Evolutionary conservation across 2,329 filamentous ascomycete species (phyloP).

Genomic region (Phialophora expanda): DNA sequence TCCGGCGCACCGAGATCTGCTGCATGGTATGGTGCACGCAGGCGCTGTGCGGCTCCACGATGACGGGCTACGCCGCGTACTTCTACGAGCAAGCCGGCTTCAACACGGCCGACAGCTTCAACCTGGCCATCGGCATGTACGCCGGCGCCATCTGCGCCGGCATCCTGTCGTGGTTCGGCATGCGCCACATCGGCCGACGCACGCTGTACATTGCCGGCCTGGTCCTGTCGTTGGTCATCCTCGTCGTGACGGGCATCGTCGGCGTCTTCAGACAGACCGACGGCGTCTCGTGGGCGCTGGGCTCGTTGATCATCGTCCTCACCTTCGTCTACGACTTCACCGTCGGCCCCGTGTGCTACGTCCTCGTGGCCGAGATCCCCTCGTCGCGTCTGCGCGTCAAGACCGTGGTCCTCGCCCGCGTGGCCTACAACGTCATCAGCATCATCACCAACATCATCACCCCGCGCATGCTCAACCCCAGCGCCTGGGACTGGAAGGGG

Average conservation of each 20-base stretch:
- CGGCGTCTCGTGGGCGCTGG: slow-evolving; percentile 44
- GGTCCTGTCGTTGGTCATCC: slow-evolving; percentile 41
- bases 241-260: slow-evolving; percentile 43
- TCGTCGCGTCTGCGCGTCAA: slow-evolving; percentile 60
- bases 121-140: slow-evolving; percentile 48
- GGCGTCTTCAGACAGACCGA: slow-evolving; percentile 48
- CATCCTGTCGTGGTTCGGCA: slow-evolving; percentile 44
- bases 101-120: slow-evolving; percentile 47
- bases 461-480: slow-evolving; percentile 43
- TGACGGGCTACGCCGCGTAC: slow-evolving; percentile 45
- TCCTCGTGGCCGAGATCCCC: slow-evolving; percentile 59
- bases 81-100: slow-evolving; percentile 46
- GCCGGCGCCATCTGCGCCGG: slow-evolving; percentile 44
- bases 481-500: slow-evolving; percentile 49
- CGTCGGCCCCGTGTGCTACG: slow-evolving; percentile 60
- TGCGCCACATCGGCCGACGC: slow-evolving; percentile 45
- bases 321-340: slow-evolving; percentile 61
- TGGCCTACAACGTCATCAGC: slow-evolving; percentile 55
- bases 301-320: slow-evolving; percentile 56
- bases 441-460: slow-evolving; percentile 52
- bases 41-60: slow-evolving; percentile 42
- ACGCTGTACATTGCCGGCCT: slow-evolving; percentile 47
- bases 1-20: slow-evolving; percentile 46
- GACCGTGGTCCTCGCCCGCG: slow-evolving; percentile 59
- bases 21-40: slow-evolving; percentile 44